Evolutionary conservation across 768 basidiomycete species (phyloP).

Genomic region (Rhodotorula graminis): DNA sequence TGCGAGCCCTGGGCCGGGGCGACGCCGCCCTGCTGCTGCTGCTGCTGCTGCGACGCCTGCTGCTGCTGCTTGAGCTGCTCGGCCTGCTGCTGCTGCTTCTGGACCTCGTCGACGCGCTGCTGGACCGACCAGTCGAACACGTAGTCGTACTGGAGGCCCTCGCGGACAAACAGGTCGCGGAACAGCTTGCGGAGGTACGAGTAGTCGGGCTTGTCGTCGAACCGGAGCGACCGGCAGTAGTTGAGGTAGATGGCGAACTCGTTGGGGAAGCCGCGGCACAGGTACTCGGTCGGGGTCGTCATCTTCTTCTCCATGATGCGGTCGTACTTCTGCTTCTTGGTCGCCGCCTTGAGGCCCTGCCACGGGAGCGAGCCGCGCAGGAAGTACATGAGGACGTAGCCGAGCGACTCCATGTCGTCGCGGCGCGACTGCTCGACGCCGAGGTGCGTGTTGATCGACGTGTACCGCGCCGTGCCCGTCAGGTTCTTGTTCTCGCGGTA

Average conservation of each 20-base stretch:
- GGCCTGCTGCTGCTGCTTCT: conserved; percentile 5
- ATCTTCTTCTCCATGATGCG: conserved; percentile 99
- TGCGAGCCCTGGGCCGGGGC: conserved; percentile 4
- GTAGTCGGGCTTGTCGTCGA: conserved; percentile 99
- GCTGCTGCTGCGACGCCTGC: background rate
- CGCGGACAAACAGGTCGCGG: conserved; percentile 56
- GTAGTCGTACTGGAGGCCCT: conserved; percentile 97
- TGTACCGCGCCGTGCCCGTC: conserved; percentile 97
- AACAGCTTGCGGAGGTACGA: conserved; percentile 99
- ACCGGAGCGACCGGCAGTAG: conserved; percentile 96
- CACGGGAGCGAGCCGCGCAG: conserved; percentile 95
- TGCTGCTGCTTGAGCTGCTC: conserved; percentile 4
- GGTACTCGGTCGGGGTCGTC: conserved; percentile 89
- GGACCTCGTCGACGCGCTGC: conserved; percentile 45
- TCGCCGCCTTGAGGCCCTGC: conserved; percentile 99
- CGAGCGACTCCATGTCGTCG: conserved; percentile 95
- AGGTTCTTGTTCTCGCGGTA: conserved; percentile 99
- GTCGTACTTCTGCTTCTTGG: conserved; percentile 99
- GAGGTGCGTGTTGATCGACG: conserved; percentile 97
- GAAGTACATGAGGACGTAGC: conserved; percentile 99
- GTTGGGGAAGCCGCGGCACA: conserved; percentile 99
- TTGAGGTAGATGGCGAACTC: conserved; percentile 99
- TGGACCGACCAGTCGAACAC: conserved; percentile 97
- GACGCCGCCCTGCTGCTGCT: background rate
- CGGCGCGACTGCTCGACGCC: conserved; percentile 97